Evolutionary conservation across 2,329 filamentous ascomycete species (phyloP).

Genomic region (Lachnellula suecica): DNA sequence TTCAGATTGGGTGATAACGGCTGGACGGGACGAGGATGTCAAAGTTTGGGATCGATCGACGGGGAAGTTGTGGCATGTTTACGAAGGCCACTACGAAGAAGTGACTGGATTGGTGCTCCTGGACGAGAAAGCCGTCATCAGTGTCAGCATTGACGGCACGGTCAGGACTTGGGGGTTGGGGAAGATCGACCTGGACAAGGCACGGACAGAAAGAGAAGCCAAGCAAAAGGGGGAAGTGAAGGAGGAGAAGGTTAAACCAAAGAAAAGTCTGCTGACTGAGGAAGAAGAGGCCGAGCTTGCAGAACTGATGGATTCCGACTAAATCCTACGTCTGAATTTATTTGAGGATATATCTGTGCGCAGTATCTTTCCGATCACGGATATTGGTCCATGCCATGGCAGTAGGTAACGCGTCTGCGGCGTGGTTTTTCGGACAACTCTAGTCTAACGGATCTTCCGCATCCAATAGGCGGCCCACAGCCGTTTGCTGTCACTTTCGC

Average conservation of each 20-base stretch:
- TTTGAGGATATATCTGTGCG: too few species aligned
- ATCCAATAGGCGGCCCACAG: background rate
- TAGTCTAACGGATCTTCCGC: background rate
- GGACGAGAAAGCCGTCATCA: conserved; percentile 59
- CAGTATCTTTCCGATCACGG: too few species aligned
- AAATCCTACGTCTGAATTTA: conserved; percentile 41
- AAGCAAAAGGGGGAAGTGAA: conserved; percentile 43
- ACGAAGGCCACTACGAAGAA: conserved; percentile 89
- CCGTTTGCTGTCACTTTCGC: background rate
- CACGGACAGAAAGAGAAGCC: conserved; percentile 48
- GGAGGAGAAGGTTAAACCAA: conserved; percentile 42
- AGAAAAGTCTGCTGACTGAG: conserved; percentile 65
- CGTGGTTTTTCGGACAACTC: background rate
- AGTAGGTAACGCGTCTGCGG: background rate
- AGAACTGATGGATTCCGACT: conserved; percentile 77
- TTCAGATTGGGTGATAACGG: conserved; percentile 79
- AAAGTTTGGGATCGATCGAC: conserved; percentile 81
- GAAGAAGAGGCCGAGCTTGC: conserved; percentile 94
- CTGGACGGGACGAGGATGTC: conserved; percentile 86
- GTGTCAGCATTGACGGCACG: conserved; percentile 87
- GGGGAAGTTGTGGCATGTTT: conserved; percentile 70
- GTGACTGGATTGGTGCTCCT: conserved; percentile 77
- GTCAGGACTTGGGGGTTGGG: conserved; percentile 79
- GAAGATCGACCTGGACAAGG: conserved; percentile 57
- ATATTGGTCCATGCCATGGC: background rate